Percentiles rank a stretch among this genome's conserved stretches.
These are phyloP conservation scores for Debaryomyces maramus DNA, from an alignment of 805 yeast genomes.

Conservation along the genomic window DNA sequence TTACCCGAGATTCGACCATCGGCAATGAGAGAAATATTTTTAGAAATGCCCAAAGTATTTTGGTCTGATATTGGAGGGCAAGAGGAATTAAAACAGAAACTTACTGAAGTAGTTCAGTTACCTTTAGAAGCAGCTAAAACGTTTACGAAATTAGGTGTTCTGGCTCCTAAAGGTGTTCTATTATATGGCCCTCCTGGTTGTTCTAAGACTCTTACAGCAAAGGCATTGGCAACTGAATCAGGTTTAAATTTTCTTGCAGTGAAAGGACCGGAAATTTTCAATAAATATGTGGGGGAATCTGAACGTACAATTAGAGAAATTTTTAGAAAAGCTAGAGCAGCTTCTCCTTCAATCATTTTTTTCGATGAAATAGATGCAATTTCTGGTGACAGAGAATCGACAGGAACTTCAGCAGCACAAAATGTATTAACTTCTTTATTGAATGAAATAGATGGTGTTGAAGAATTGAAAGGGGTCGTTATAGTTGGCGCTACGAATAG, in stretches of 20 bases:
- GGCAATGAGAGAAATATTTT: slow-evolving; percentile 93
- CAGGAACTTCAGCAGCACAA: slow-evolving; percentile 67
- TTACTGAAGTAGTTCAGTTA: slow-evolving; percentile 87
- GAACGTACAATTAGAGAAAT: slow-evolving; percentile 92
- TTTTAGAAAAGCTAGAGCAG: slow-evolving; percentile 90
- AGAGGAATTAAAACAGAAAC: slow-evolving; percentile 71
- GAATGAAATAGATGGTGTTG: slow-evolving; percentile 97
- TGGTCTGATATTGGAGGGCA: slow-evolving; percentile 99
- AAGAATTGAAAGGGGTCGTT: slow-evolving; percentile 88
- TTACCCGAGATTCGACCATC: slow-evolving; percentile 84
- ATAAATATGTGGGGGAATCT: slow-evolving; percentile 94
- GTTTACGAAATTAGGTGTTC: slow-evolving; percentile 73
- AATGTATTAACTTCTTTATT: slow-evolving; percentile 87
- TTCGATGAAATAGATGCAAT: slow-evolving; percentile 97
- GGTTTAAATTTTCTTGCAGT: slow-evolving; percentile 93
- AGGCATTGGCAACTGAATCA: slow-evolving; percentile 93
- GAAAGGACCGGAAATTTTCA: slow-evolving; percentile 94
- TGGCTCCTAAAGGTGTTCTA: slow-evolving; percentile 90
- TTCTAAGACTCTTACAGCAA: slow-evolving; percentile 91
- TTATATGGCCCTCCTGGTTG: slow-evolving; percentile 99
- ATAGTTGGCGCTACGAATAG: slow-evolving; percentile 95
- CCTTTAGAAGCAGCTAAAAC: slow-evolving; percentile 83
- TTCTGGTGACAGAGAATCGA: slow-evolving; percentile 69
- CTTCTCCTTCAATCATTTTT: slow-evolving; percentile 90
- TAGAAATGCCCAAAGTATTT: slow-evolving; percentile 90